phyloP scores from a whole-genome alignment of 805 yeast species.

The Pichia nakasei region DNA sequence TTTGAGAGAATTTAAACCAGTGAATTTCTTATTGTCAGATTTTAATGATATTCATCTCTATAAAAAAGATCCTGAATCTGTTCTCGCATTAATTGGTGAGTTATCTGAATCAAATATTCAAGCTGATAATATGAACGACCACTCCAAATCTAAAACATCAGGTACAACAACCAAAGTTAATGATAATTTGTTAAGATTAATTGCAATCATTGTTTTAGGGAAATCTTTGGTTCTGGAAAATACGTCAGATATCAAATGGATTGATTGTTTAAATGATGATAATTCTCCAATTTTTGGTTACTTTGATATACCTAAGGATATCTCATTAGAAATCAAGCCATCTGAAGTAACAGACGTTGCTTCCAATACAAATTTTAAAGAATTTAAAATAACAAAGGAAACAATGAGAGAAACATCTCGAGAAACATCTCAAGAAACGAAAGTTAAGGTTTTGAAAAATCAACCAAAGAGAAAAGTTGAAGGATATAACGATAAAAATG shows the following conservation, averaged over 20 bases:
- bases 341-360: too few species aligned
- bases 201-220: slow-evolving; percentile 28
- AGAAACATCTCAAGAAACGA: not conserved
- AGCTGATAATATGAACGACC: not conserved
- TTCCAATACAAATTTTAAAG: too few species aligned
- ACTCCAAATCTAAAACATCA: not conserved
- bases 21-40: slow-evolving; percentile 47
- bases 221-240: slow-evolving; percentile 22
- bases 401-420: too few species aligned
- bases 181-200: slow-evolving; percentile 27
- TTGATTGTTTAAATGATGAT: not conserved
- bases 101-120: not conserved
- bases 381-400: too few species aligned
- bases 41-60: slow-evolving; percentile 49
- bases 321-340: not conserved
- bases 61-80: slow-evolving; percentile 21
- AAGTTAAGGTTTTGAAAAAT: too few species aligned
- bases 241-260: slow-evolving; percentile 19
- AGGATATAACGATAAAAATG: not conserved
- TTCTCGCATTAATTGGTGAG: slow-evolving; percentile 28
- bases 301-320: not conserved
- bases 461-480: not conserved
- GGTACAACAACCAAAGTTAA: slow-evolving; percentile 19
- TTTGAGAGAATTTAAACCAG: slow-evolving; percentile 49
- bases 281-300: not conserved